phyloP scores from a whole-genome alignment of 2,329 filamentous ascomycete species.

The Fusarium penzigii region DNA sequence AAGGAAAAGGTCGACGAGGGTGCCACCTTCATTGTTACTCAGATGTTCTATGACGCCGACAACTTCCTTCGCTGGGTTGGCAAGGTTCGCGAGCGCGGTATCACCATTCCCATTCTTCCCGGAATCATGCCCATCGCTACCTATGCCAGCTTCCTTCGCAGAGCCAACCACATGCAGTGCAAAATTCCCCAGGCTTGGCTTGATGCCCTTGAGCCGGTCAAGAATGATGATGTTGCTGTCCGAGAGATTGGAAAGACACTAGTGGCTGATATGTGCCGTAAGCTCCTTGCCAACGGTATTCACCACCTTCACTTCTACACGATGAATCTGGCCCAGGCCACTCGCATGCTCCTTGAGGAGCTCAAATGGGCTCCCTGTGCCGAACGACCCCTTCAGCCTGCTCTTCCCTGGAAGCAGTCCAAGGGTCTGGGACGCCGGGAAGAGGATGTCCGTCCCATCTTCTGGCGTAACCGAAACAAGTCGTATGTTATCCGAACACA shows the following conservation, averaged over 20 bases:
- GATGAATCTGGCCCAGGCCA: constrained; percentile 96
- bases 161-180: constrained; percentile 89
- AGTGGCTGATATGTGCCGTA: constrained; percentile 86
- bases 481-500: constrained; percentile 95
- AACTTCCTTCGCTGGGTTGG: constrained; percentile 90
- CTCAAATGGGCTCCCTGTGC: constrained; percentile 77
- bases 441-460: constrained; percentile 96
- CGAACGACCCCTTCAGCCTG: constrained; percentile 78
- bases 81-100: constrained; percentile 82
- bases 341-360: constrained; percentile 90
- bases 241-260: constrained; percentile 85
- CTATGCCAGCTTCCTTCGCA: constrained; percentile 86
- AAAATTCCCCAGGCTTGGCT: constrained; percentile 81
- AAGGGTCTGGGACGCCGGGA: constrained; percentile 84
- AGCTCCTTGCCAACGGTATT: constrained; percentile 79
- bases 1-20: constrained; percentile 98
- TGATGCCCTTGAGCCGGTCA: constrained; percentile 81
- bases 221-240: constrained; percentile 94
- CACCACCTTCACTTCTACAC: constrained; percentile 97
- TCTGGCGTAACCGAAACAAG: constrained; percentile 97
- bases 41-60: constrained; percentile 99
- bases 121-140: constrained; percentile 92
- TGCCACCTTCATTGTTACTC: constrained; percentile 90
- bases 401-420: constrained; percentile 95
- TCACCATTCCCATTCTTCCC: constrained; percentile 79